phyloP scores from a whole-genome alignment of 805 yeast species.

The Torulaspora delbrueckii region DNA sequence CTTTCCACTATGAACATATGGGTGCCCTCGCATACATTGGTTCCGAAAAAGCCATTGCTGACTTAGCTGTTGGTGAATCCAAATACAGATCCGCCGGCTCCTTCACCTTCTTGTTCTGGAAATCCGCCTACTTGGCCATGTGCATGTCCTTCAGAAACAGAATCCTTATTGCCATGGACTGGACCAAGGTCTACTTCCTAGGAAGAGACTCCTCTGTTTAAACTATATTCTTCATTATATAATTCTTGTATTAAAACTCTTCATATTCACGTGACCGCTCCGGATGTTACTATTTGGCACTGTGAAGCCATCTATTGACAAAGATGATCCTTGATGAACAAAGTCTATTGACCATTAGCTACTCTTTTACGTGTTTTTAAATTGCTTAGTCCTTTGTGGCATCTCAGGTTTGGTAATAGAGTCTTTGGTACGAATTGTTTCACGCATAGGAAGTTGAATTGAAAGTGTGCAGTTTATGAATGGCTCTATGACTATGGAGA shows the following conservation, averaged over 20 bases:
- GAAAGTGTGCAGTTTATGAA: conserved; percentile 2
- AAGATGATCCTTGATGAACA: neutral
- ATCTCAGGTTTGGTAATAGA: neutral
- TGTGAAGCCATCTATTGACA: neutral
- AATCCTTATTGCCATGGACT: conserved; percentile 77
- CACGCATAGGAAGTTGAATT: neutral
- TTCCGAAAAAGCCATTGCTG: conserved; percentile 89
- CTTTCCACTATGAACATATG: conserved; percentile 79
- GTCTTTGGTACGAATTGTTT: neutral
- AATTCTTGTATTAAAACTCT: neutral
- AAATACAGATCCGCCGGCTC: conserved; percentile 80
- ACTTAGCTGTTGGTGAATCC: conserved; percentile 70
- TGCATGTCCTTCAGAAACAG: conserved; percentile 85
- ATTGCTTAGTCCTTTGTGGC: neutral
- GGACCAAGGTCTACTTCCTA: conserved; percentile 81
- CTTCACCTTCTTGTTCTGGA: conserved; percentile 89
- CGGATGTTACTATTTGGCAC: neutral
- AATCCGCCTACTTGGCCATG: conserved; percentile 90
- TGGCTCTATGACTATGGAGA: conserved; percentile 10
- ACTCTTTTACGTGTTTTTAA: neutral
- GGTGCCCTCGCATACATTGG: conserved; percentile 96
- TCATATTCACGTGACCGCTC: neutral
- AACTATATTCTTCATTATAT: neutral
- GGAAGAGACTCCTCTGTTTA: conserved; percentile 71
- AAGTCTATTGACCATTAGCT: neutral